These are phyloP conservation scores for Phytophthora litchii DNA, from an alignment of 352 stramenopile species.

Conservation along the genomic window DNA sequence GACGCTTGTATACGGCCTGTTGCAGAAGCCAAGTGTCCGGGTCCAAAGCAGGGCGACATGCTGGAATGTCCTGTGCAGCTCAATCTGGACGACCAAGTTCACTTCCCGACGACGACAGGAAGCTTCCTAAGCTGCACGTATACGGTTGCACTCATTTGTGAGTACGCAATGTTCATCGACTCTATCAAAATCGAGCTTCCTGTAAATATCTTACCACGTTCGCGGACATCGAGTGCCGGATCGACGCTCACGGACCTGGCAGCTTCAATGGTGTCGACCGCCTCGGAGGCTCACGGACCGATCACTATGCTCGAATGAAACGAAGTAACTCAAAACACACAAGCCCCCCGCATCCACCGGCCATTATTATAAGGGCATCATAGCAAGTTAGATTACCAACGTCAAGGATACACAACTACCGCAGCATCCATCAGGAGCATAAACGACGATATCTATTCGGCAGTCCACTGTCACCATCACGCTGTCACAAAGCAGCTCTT, in stretches of 20 bases:
- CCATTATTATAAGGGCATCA: conserved; percentile 22
- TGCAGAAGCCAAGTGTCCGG: conserved; percentile 59
- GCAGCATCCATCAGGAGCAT: conserved; percentile 10
- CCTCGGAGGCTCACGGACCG: conserved; percentile 18
- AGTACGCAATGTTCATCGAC: conserved; percentile 38
- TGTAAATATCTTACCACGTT: conserved; percentile 38
- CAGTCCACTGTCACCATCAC: conserved; percentile 25
- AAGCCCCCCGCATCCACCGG: conserved; percentile 3
- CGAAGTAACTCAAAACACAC: background rate
- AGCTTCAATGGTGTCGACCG: conserved; percentile 25
- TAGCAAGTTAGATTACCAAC: conserved; percentile 23
- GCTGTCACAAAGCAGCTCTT: conserved; percentile 26
- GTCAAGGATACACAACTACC: conserved; percentile 4
- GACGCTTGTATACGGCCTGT: conserved; percentile 51
- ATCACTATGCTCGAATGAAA: conserved; percentile 30
- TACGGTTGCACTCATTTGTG: conserved; percentile 64
- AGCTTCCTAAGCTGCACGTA: conserved; percentile 71
- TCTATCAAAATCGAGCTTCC: conserved; percentile 44
- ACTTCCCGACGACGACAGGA: conserved; percentile 58
- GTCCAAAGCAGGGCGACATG: conserved; percentile 52
- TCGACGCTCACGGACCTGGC: conserved; percentile 31
- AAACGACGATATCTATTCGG: conserved; percentile 39
- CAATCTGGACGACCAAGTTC: conserved; percentile 53
- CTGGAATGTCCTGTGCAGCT: conserved; percentile 69
- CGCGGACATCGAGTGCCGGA: conserved; percentile 19